Percentiles rank a stretch among this genome's conserved stretches.
Conservation (phyloP, 495 filamentous ascomycete species). For the Bacidia gigantensis region DNA sequence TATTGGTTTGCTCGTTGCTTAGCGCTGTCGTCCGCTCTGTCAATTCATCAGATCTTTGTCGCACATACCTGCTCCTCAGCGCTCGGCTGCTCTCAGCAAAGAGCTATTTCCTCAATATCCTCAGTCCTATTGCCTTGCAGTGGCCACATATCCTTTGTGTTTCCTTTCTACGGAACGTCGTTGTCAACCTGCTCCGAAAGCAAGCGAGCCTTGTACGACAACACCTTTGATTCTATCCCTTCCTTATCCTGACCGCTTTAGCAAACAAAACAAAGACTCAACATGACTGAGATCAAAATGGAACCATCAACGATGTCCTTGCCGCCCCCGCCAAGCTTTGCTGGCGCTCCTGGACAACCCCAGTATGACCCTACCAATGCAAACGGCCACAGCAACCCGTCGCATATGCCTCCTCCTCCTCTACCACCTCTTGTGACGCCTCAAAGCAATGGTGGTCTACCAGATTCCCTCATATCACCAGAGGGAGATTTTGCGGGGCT, state of each 20-base stretch:
- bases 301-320: conserved; percentile 34
- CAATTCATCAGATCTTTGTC: conserved; percentile 23
- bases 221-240: not conserved
- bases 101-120: not conserved
- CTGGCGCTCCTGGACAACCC: conserved; percentile 57
- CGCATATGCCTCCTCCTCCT: conserved; percentile 89
- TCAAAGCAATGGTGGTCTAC: conserved; percentile 92
- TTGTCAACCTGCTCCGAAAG: not conserved
- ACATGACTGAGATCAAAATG: conserved; percentile 13
- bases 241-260: not conserved
- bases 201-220: not conserved
- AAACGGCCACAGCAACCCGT: conserved; percentile 44
- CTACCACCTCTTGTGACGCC: conserved; percentile 81
- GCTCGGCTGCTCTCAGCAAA: not conserved
- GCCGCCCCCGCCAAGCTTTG: conserved; percentile 51
- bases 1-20: conserved; percentile 8
- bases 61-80: conserved; percentile 3
- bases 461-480: conserved; percentile 80
- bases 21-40: conserved; percentile 20
- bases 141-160: not conserved
- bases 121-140: not conserved
- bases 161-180: not conserved
- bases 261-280: not conserved
- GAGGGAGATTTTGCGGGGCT: conserved; percentile 50
- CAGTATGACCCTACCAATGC: conserved; percentile 46